Conservation (phyloP, 2,329 filamentous ascomycete genomes). For the Hypoxylon sp. region DNA sequence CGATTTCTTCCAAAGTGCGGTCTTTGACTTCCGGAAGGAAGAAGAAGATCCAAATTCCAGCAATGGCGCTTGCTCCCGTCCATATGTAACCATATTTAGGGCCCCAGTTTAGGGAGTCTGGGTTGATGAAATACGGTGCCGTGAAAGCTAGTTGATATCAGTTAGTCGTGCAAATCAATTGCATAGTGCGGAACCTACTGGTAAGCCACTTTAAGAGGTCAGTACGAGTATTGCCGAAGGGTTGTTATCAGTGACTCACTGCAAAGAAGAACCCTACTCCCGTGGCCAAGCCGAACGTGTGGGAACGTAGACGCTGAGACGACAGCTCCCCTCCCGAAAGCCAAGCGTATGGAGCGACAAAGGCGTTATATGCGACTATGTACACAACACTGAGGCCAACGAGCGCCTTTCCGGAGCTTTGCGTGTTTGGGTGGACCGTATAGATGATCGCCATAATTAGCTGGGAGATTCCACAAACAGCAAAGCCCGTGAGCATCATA, state of each 20-base stretch:
- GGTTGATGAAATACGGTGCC: conserved; percentile 68
- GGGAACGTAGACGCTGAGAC: conserved; percentile 63
- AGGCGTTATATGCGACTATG: conserved; percentile 62
- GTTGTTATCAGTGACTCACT: conserved; percentile 35
- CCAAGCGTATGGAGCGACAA: conserved; percentile 66
- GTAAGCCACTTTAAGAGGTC: conserved; percentile 65
- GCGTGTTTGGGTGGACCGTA: conserved; percentile 51
- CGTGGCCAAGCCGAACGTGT: conserved; percentile 65
- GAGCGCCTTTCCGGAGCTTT: conserved; percentile 55
- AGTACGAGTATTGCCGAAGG: too few relatives aligned
- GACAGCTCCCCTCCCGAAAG: conserved; percentile 65
- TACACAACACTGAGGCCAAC: conserved; percentile 63
- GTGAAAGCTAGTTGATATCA: conserved; percentile 54
- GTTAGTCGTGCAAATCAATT: background rate
- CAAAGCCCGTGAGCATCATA: conserved; percentile 60
- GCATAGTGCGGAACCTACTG: conserved; percentile 38
- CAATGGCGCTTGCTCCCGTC: conserved; percentile 50
- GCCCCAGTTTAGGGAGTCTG: conserved; percentile 61
- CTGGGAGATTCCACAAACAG: conserved; percentile 62
- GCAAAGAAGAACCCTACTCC: conserved; percentile 63
- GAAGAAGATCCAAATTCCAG: conserved; percentile 54
- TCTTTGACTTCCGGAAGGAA: conserved; percentile 64
- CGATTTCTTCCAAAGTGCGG: conserved; percentile 62
- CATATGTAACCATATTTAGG: conserved; percentile 67
- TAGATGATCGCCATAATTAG: conserved; percentile 63